These are phyloP conservation scores for Lodderomyces theae DNA, from an alignment of 1,139 yeast genomes.

Conservation along the genomic window DNA sequence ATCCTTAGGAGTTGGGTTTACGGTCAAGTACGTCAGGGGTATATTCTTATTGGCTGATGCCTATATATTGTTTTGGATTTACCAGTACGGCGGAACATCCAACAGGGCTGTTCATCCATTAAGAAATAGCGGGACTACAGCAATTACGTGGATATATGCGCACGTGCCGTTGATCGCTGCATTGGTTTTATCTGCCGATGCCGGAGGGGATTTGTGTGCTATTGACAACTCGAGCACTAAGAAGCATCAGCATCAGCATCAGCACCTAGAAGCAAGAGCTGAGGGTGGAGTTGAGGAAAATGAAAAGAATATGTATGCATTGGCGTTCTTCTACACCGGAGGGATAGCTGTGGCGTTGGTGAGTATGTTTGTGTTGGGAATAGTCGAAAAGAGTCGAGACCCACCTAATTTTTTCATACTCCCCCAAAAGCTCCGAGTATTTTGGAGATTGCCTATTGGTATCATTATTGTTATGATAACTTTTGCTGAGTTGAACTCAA, in stretches of 20 bases:
- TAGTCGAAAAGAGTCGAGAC: conserved; percentile 40
- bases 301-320: conserved; percentile 31
- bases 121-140: conserved; percentile 47
- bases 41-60: conserved; percentile 50
- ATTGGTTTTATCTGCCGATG: conserved; percentile 58
- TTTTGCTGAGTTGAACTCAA: conserved; percentile 44
- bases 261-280: conserved; percentile 8
- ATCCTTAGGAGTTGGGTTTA: conserved; percentile 49
- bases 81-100: conserved; percentile 54
- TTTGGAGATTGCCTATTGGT: conserved; percentile 40
- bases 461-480: conserved; percentile 40
- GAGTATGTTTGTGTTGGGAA: conserved; percentile 34
- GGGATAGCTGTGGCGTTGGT: conserved; percentile 44
- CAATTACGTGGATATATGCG: conserved; percentile 45
- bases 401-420: conserved; percentile 27
- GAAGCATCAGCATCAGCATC: conserved; percentile 8
- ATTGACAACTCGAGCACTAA: conserved; percentile 15
- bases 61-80: conserved; percentile 52
- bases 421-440: conserved; percentile 37
- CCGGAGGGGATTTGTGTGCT: conserved; percentile 53
- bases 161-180: conserved; percentile 56
- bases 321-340: conserved; percentile 49
- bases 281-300: conserved; percentile 8
- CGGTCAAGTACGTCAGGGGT: conserved; percentile 46
- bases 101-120: conserved; percentile 53